Percentiles rank a stretch among this genome's conserved stretches.
Evolutionary conservation across 2,329 filamentous ascomycete genomes (phyloP).

Genomic region (Calonectria multiphialidica): DNA sequence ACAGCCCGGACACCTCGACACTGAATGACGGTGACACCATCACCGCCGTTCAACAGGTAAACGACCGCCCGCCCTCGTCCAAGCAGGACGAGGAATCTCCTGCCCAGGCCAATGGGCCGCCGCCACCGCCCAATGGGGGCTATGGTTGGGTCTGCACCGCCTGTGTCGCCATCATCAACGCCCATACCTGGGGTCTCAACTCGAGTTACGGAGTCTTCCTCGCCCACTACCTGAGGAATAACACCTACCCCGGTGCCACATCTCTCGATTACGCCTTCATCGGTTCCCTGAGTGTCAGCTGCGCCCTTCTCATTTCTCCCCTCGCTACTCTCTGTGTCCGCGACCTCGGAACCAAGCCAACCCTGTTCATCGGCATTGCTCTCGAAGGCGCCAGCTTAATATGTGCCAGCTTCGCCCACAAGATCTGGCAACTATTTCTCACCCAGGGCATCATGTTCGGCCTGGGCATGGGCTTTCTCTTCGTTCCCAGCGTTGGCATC

Average conservation of each 20-base stretch:
- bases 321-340: constrained; percentile 73
- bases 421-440: constrained; percentile 83
- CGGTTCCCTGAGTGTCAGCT: constrained; percentile 58
- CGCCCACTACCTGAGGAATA: constrained; percentile 67
- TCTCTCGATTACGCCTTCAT: constrained; percentile 81
- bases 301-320: constrained; percentile 76
- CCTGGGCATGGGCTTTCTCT: constrained; percentile 82
- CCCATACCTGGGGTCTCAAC: constrained; percentile 82
- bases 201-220: constrained; percentile 63
- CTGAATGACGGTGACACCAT: constrained; percentile 38
- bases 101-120: constrained; percentile 30
- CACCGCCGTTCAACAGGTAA: constrained; percentile 25
- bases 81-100: constrained; percentile 29
- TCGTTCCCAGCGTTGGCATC: constrained; percentile 76
- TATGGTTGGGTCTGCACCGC: constrained; percentile 63
- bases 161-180: constrained; percentile 66
- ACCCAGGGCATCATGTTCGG: constrained; percentile 83
- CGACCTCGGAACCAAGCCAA: constrained; percentile 71
- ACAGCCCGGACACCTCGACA: constrained; percentile 35
- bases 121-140: constrained; percentile 67
- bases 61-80: constrained; percentile 11
- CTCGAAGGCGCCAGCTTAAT: constrained; percentile 76
- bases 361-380: constrained; percentile 73
- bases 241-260: constrained; percentile 73
- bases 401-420: constrained; percentile 74